Base-by-base conservation (phyloP, 805 yeast genomes). In the Yarrowia alimentaria region DNA sequence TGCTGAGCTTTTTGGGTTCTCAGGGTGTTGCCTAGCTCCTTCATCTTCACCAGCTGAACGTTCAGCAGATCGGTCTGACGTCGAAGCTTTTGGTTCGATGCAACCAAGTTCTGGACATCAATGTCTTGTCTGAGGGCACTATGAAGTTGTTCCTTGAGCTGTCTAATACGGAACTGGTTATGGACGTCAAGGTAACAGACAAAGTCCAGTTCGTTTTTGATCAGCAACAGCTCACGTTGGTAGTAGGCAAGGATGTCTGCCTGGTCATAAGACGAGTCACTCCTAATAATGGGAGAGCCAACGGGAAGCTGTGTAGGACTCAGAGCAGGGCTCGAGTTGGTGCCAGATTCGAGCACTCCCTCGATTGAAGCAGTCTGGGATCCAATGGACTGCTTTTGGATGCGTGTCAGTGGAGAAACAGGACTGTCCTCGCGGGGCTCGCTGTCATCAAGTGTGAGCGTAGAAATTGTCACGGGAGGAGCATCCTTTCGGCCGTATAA, bases 151-250 rank as follows among this genome's bases (percentile, higher is more conserved):
- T 66, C 63, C 31, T 64, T 66, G 49, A 71, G 58, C 19, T 64
- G 58, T 14, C 63, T 58, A n/a, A 65, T 60, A 6, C 69, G 61
- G 24, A 64, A 67, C 56, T 74, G 73, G 51, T 68, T 70, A 53
- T 77, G 67, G 45, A 74, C 69, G 42, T 75, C 76, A 57, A 79
- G 60, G 61, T 77, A 80, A 42, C 73, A 70, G 3, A 78, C 68
- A 57, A 83, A 82, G 42, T 80, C 83, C 29, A 79, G 66, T 60
- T 82, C 88, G 61, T 82, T 83, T 47, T 73, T 73, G 53, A 72
- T 58, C 28, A 81, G 67, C 51, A 81, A 61, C 12, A 81, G 64
- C 58, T 83, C 86, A 52, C 86, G 68, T 51, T 77, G 77, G 54
- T 76, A 79, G 56, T 72, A 79, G 29, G 74, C 75, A 11, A 73